Base-by-base conservation (phyloP, 2,329 filamentous ascomycete species). In the Stemphylium vesicarium region DNA sequence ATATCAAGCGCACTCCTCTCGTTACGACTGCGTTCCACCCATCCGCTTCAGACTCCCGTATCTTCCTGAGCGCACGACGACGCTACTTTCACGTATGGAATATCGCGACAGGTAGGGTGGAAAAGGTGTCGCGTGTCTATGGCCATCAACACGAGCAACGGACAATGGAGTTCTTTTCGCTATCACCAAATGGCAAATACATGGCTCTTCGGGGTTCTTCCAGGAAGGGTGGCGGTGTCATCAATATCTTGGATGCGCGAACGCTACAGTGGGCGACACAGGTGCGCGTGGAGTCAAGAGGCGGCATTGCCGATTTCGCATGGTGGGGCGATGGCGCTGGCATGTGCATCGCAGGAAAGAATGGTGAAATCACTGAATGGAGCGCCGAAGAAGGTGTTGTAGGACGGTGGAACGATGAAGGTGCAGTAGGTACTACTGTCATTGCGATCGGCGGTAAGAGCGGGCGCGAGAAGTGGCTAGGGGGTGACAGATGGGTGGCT, bases 81-180 rank as follows among this genome's bases (percentile, higher is more conserved):
- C 88, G 88, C 60, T 98, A 92, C 80, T 97, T 98, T 77, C 95
- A 98, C 77, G 88, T 89, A 63, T 99, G 95, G 95, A 88, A 98
- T 69, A 83, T 99, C 20, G 81, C 88, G 38, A 88, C 89, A 0
- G 95, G 95, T 38, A 80, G 82, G 11, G 87, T 99, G 43, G 89
- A 94, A 68, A 96, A 96, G 77, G 85, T 96, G 39, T 87, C 85
- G 64, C 82, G 89, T 72, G 80, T 95, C 55, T 85, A 89, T 70
- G 86, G 92, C 59, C 88, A 92, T 64, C 82, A 88, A 62, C 84
- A 90, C 50, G 91, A 96, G 75, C 93, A 97, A 75, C 89, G 88
- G 66, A 89, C 85, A 36, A 97, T 97, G 92, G 95, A 98, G 75
- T 83, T 83, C 26, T 96, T 99, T 82, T 90, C 89, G 66, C 79